Evolutionary conservation across 208 protist genomes (phyloP).

Genomic region (Phytomonas serpens): DNA sequence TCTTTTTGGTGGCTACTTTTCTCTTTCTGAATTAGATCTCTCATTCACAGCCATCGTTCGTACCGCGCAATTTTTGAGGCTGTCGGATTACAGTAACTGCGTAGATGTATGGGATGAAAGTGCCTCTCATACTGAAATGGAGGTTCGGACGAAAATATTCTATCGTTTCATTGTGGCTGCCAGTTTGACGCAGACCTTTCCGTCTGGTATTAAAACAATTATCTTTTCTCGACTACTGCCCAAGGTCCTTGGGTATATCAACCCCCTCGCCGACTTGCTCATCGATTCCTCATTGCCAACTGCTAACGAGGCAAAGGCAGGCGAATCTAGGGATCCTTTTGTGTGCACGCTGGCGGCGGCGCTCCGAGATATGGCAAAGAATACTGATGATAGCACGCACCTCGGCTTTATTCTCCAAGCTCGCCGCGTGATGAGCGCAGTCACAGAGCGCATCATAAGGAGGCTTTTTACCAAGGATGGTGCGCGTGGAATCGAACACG

Average conservation of each 20-base stretch:
- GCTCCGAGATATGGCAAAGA: constrained; percentile 31
- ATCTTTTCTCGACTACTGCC: not conserved
- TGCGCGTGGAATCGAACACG: constrained; percentile 22
- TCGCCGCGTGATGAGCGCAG: constrained; percentile 38
- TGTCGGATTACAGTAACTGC: constrained; percentile 36
- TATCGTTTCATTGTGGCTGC: not conserved
- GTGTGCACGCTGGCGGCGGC: constrained; percentile 41
- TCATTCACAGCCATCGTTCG: constrained; percentile 48
- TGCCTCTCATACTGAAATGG: not conserved
- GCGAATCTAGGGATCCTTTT: not conserved
- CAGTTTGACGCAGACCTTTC: not conserved
- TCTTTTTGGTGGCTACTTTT: constrained; percentile 55
- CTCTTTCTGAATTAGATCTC: constrained; percentile 36
- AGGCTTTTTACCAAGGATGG: constrained; percentile 33
- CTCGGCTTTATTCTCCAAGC: constrained; percentile 30
- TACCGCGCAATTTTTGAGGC: constrained; percentile 66
- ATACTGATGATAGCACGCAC: not conserved
- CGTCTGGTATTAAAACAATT: not conserved
- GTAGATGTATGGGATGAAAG: constrained; percentile 2
- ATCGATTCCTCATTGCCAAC: not conserved
- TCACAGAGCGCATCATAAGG: constrained; percentile 32
- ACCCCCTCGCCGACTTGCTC: not conserved
- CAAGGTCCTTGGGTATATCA: not conserved
- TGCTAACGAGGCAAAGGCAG: not conserved
- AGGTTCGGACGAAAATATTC: not conserved